Evolutionary conservation across 352 stramenopile genomes (phyloP), one percentile per base, ranked within the genome.

Genomic region (Globisporangium alternatum): DNA sequence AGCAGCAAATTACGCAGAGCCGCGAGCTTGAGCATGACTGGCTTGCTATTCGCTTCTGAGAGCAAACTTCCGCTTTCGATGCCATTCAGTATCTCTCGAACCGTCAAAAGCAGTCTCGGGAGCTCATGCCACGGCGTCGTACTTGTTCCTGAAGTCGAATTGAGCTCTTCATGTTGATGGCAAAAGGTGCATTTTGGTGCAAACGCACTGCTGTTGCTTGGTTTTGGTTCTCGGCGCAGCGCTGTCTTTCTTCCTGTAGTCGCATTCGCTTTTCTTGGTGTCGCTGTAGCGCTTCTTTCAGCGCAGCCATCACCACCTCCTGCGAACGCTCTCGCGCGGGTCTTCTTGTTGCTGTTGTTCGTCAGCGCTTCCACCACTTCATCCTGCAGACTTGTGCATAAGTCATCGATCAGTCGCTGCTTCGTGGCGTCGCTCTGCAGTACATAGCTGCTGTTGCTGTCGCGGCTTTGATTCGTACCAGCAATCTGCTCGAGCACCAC

Each of bases 321-420:
- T 12, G 43, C 43, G 19, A 48, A 48, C 9, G 43, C 37, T 22
- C n/a, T 35, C 30, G 55, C 52, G 15, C 51, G 43, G 19, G 17
- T 22, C 17, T 48, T 48, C 43, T 48, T 48, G 43, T 15, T n/a
- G 39, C 13, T 71, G 2, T 41, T 55, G 55, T 37, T 63, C 17
- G 77, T 48, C 25, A 75, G 68, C 25, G 67, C 58, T 31, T 83
- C 75, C 15, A 77, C 56, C 35, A 72, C 41, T 25, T 80, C 75
- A 28, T 83, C 75, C 45, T 79, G 66, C 51, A 83, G 45, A 63
- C 72, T 81, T 37, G 71, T 67, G 53, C 72, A 76, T 25, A 83
- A 22, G 43, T 75, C 48, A n/a, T 74, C 66, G 10, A 80, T 65
- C 61, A 77, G 75, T 15, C 22, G 68, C 28, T 70, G 72, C 30